These are phyloP conservation scores for Alternaria sp. DNA, from an alignment of 2,329 filamentous ascomycete species.

Conservation along the genomic window DNA sequence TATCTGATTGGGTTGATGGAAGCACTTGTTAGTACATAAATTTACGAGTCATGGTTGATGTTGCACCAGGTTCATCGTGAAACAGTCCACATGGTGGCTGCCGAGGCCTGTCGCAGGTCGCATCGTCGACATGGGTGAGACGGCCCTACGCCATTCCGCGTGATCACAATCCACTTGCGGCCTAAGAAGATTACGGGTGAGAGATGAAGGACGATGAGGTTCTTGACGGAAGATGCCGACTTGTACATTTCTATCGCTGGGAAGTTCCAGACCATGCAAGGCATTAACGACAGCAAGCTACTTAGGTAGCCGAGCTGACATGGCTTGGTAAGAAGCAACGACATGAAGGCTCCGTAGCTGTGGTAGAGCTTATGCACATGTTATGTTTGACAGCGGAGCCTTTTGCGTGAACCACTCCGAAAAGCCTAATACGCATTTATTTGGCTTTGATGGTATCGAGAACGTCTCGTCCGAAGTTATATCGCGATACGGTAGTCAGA, in stretches of 20 bases:
- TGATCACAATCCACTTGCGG: not conserved
- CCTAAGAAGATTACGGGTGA: not conserved
- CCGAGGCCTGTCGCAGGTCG: slow-evolving; percentile 15
- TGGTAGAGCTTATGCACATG: not conserved
- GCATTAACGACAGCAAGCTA: not conserved
- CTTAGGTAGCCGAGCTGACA: not conserved
- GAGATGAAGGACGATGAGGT: not conserved
- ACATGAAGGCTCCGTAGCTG: not conserved
- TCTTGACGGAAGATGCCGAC: slow-evolving; percentile 5
- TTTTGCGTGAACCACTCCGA: not conserved
- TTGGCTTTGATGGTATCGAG: not conserved
- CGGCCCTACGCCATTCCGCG: slow-evolving; percentile 8
- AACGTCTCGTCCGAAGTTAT: not conserved
- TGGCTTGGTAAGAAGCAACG: not conserved
- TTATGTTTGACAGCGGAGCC: not conserved
- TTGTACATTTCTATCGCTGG: not conserved
- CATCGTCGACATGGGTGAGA: slow-evolving; percentile 10
- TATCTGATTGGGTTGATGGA: not conserved
- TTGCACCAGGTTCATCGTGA: slow-evolving; percentile 12
- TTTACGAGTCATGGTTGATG: slow-evolving; percentile 3
- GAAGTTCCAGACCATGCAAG: not conserved
- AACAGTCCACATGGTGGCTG: slow-evolving; percentile 8
- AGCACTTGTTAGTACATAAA: not conserved
- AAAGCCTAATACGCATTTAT: too few species aligned
- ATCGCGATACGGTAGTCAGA: not conserved